Evolutionary conservation across 805 yeast genomes (phyloP).

Genomic region (Metschnikowia cubensis): DNA sequence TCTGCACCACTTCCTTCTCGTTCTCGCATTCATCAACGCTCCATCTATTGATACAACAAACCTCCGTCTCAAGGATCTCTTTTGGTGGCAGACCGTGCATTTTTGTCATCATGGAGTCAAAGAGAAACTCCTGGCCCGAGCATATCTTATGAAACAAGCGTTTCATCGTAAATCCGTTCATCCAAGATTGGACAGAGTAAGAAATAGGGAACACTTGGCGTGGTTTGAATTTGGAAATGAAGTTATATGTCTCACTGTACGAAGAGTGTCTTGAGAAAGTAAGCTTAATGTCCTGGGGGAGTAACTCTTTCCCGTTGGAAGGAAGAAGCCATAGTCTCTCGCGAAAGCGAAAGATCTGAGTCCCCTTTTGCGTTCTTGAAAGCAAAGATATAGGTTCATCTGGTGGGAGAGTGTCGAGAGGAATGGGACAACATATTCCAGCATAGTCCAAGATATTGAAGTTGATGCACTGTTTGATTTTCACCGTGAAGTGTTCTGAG

Average conservation of each 20-base stretch:
- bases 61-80: slow-evolving; percentile 5
- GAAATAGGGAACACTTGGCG: slow-evolving; percentile 43
- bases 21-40: slow-evolving; percentile 25
- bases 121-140: slow-evolving; percentile 6
- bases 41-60: slow-evolving; percentile 33
- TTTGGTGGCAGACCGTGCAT: slow-evolving; percentile 4
- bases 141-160: slow-evolving; percentile 37
- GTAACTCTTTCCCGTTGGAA: slow-evolving; percentile 21
- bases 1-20: slow-evolving; percentile 24
- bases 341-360: slow-evolving; percentile 21
- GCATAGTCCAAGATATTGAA: slow-evolving; percentile 33
- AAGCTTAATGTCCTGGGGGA: slow-evolving; percentile 35
- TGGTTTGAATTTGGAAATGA: slow-evolving; percentile 35
- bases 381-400: slow-evolving; percentile 16
- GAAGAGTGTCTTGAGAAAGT: slow-evolving; percentile 48
- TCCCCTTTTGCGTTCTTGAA: slow-evolving; percentile 19
- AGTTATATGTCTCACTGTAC: slow-evolving; percentile 34
- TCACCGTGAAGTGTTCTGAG: slow-evolving; percentile 16
- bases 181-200: slow-evolving; percentile 32
- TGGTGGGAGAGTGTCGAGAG: slow-evolving; percentile 14
- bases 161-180: slow-evolving; percentile 34
- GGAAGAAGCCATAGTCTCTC: slow-evolving; percentile 29
- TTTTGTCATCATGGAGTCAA: slow-evolving; percentile 9
- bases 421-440: slow-evolving; percentile 27
- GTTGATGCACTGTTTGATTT: slow-evolving; percentile 35